Evolutionary conservation across 2,329 filamentous ascomycete genomes (phyloP).

Genomic region (Calonectria fujianensis): DNA sequence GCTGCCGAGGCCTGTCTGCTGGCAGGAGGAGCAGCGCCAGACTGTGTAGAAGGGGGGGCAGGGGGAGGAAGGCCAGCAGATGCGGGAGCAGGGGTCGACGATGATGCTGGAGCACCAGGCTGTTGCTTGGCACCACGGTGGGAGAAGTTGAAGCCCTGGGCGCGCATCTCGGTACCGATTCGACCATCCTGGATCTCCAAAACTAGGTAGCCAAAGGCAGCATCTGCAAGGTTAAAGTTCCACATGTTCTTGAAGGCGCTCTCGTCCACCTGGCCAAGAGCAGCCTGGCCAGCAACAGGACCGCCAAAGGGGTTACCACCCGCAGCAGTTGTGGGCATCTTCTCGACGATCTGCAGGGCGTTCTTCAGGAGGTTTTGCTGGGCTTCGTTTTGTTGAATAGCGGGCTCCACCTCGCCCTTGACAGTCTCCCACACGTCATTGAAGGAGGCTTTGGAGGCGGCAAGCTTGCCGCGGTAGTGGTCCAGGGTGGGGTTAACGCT

Average conservation of each 20-base stretch:
- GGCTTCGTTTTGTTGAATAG: constrained; percentile 93
- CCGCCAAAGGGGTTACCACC: constrained; percentile 98
- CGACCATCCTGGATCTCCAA: constrained; percentile 95
- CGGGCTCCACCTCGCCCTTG: constrained; percentile 94
- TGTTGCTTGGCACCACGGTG: constrained; percentile 91
- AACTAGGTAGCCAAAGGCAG: constrained; percentile 96
- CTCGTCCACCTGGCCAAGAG: constrained; percentile 94
- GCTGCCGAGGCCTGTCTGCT: constrained; percentile 62
- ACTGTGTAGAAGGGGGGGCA: constrained; percentile 61
- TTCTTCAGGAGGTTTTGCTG: constrained; percentile 95
- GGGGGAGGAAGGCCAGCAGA: constrained; percentile 59
- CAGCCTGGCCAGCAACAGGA: constrained; percentile 81
- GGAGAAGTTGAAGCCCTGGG: constrained; percentile 99
- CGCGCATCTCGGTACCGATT: constrained; percentile 98
- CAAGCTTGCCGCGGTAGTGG: constrained; percentile 98
- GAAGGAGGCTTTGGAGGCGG: constrained; percentile 98
- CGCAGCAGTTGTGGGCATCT: constrained; percentile 96
- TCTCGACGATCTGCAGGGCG: constrained; percentile 94
- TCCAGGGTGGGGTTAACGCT: constrained; percentile 98
- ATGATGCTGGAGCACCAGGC: constrained; percentile 59
- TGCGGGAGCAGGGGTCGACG: constrained; percentile 52
- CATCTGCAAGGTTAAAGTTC: constrained; percentile 99
- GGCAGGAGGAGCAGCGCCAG: constrained; percentile 57
- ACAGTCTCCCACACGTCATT: constrained; percentile 99
- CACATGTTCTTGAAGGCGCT: constrained; percentile 99